These are phyloP conservation scores for Candida mesenterica DNA, from an alignment of 1,139 yeast species.

Conservation along the genomic window DNA sequence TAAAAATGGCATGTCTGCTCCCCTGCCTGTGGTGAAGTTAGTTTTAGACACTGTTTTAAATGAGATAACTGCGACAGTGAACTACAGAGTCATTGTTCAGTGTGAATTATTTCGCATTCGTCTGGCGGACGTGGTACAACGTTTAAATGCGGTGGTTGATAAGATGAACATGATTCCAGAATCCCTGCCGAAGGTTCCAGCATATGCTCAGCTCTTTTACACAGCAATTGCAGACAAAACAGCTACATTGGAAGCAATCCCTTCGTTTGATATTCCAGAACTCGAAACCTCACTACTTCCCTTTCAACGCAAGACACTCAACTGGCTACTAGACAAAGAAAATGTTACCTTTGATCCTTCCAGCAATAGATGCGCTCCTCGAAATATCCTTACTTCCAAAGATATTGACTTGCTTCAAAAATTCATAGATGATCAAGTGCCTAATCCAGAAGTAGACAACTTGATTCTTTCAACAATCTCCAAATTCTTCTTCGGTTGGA, in stretches of 20 bases:
- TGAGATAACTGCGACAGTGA: slow-evolving; percentile 8
- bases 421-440: slow-evolving; percentile 9
- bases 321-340: slow-evolving; percentile 65
- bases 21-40: slow-evolving; percentile 10
- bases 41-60: slow-evolving; percentile 5
- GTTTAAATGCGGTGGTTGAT: slow-evolving; percentile 5
- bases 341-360: slow-evolving; percentile 41
- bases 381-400: slow-evolving; percentile 17
- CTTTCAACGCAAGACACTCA: slow-evolving; percentile 63
- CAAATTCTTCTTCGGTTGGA: slow-evolving; percentile 54
- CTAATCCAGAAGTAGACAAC: slow-evolving; percentile 12
- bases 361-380: slow-evolving; percentile 21
- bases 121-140: slow-evolving; percentile 12
- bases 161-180: not conserved
- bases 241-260: slow-evolving; percentile 18
- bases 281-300: slow-evolving; percentile 48
- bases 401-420: slow-evolving; percentile 9
- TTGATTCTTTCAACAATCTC: slow-evolving; percentile 34
- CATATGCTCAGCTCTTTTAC: slow-evolving; percentile 26
- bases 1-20: slow-evolving; percentile 10
- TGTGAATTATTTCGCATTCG: slow-evolving; percentile 13
- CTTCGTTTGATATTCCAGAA: slow-evolving; percentile 41
- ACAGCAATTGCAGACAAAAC: slow-evolving; percentile 35
- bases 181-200: slow-evolving; percentile 4
- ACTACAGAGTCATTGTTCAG: slow-evolving; percentile 8